Conservation (phyloP, 2,329 filamentous ascomycete species). For the Lizonia empirigonia region DNA sequence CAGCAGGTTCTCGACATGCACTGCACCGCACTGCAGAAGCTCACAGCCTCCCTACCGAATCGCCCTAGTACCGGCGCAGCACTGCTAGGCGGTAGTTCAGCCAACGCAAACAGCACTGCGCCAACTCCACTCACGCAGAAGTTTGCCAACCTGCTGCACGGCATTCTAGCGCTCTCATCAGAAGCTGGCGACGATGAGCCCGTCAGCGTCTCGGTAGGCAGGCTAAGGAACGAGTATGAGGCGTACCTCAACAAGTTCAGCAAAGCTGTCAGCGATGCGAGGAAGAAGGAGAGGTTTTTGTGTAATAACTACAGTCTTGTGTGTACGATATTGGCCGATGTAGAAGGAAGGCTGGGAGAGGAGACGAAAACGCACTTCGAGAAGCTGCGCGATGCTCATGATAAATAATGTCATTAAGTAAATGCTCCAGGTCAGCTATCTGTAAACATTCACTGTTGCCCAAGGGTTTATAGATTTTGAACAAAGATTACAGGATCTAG, state of each 20-base stretch:
- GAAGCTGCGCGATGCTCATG: constrained; percentile 55
- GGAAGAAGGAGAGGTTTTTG: constrained; percentile 84
- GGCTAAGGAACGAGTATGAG: constrained; percentile 82
- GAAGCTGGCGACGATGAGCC: constrained; percentile 95
- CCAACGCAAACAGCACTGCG: constrained; percentile 69
- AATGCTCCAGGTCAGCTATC: too few relatives aligned
- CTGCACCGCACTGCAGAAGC: constrained; percentile 78
- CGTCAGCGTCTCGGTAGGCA: constrained; percentile 76
- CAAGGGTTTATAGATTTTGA: not conserved
- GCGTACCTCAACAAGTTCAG: constrained; percentile 79
- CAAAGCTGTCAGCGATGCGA: constrained; percentile 74
- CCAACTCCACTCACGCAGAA: constrained; percentile 91
- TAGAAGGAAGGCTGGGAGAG: constrained; percentile 71
- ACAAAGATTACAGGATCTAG: not conserved
- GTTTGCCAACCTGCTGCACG: constrained; percentile 91
- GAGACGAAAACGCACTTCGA: constrained; percentile 81
- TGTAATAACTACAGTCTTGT: constrained; percentile 96
- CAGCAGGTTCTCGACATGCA: constrained; percentile 94
- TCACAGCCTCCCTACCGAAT: constrained; percentile 52
- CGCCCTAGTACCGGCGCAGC: constrained; percentile 42
- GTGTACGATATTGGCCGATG: constrained; percentile 82
- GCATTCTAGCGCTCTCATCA: constrained; percentile 80
- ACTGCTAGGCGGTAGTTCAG: constrained; percentile 46
- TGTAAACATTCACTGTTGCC: not conserved
- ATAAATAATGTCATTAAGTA: constrained; percentile 22